Evolutionary conservation across 805 yeast species (phyloP), one percentile per base, ranked within the genome.

Genomic region (Yarrowia bubula): DNA sequence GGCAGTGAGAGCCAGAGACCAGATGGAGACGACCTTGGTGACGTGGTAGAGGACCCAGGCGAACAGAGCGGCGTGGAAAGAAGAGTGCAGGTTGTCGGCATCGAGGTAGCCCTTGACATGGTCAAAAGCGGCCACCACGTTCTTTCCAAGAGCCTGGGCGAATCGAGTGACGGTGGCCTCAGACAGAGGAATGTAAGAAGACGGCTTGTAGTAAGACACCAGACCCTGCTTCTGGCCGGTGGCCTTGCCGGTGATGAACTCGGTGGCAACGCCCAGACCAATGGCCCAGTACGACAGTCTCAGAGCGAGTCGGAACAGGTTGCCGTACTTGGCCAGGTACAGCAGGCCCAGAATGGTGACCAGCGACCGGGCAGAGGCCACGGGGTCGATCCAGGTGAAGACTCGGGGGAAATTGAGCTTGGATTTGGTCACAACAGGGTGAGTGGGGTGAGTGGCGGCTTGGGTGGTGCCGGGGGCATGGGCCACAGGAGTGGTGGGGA

Each of bases 301-400:
- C 67, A 75, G 68, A 32, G 69, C 68, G 41, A 70, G 65, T 50
- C 76, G 72, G 66, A 75, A 67, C 44, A 74, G 68, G 53, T 69
- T 67, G 51, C 73, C 71, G 67, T 69, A 70, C 46, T 72, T 68
- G 61, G 74, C 65, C 38, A 74, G 70, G 51, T 90, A 73, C 67
- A 87, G 79, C 39, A 85, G 80, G 48, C 88, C 95, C 70, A 91
- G 84, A 11, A 71, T 61, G 69, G 74, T 73, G 51, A 70, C 76
- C 10, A 74, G 69, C 50, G 88, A 85, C 73, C 86, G 86, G 68
- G 88, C 97, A 61, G 97, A 86, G 73, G 82, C 81, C 69, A 82
- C 79, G 47, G 98, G 95, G 73, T 87, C 80, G 69, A 82, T 78
- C 96, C 96, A 89, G 68, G 90, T 84, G 67, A 90, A 79, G 69